Conservation (phyloP, 1,284 basidiomycete genomes). For the Kalmanozyma brasiliensis region DNA sequence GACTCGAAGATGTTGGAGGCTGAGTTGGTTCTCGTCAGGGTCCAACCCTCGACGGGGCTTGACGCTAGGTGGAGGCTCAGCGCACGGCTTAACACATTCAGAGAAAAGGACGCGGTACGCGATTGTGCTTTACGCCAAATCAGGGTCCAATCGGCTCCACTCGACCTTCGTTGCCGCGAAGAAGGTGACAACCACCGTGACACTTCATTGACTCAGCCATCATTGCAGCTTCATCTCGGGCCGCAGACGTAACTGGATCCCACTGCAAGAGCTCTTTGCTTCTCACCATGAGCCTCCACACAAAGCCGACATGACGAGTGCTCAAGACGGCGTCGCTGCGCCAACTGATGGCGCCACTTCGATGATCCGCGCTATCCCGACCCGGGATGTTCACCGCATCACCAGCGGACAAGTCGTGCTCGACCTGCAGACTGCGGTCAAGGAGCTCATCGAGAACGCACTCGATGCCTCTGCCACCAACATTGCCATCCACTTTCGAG, state of each 20-base stretch:
- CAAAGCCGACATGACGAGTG: not conserved
- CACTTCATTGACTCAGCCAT: constrained; percentile 5
- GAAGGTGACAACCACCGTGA: too few relatives aligned
- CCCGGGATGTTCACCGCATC: constrained; percentile 69
- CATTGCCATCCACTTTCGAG: constrained; percentile 88
- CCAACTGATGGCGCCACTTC: not conserved
- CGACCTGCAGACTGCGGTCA: constrained; percentile 89
- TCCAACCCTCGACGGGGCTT: not conserved
- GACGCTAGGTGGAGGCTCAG: constrained; percentile 2
- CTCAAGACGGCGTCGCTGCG: too few relatives aligned
- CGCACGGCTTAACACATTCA: constrained; percentile 7
- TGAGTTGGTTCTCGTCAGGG: not conserved
- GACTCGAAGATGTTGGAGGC: too few relatives aligned
- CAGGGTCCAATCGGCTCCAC: constrained; percentile 7
- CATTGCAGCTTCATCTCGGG: too few relatives aligned
- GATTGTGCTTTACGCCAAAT: constrained; percentile 31
- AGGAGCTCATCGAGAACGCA: constrained; percentile 96
- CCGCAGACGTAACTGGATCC: too few relatives aligned
- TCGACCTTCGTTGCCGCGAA: constrained; percentile 2
- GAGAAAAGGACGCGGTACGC: constrained; percentile 15
- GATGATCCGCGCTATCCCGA: constrained; percentile 52
- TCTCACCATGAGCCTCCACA: not conserved
- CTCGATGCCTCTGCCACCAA: constrained; percentile 89
- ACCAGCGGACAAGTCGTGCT: constrained; percentile 94
- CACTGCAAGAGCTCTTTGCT: not conserved